Base-by-base conservation (phyloP, 2,329 filamentous ascomycete genomes). In the Aspergillus jensenii region DNA sequence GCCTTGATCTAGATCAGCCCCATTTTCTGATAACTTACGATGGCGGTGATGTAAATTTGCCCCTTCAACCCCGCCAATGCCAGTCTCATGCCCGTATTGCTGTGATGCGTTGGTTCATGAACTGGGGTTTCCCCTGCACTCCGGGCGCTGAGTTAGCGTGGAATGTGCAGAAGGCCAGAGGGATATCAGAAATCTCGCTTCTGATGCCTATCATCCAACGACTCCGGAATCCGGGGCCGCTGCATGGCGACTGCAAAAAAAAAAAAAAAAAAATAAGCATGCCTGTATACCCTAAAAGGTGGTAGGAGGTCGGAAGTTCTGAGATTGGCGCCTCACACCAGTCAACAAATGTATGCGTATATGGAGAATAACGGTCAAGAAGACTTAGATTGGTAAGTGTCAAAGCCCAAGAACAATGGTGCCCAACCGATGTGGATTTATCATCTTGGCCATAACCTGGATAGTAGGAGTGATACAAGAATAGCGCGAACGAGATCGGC, bases 381-480 rank as follows among this genome's bases (percentile, higher is more conserved):
- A 31, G 27, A 31, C 27, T 27, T 27, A 8, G 27, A 31, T 31
- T 31, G 27, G 27, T 9, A 31, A 31, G 27, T 31, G 27, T 31
- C 27, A 31, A 31, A 8, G 27, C 27, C 27, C 27, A 31, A 39
- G 14, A 17, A 35, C 23, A 37, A 54, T 54, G 58, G 54, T 44
- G 58, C 62, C 61, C 62, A 65, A 65, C 59, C 17, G 27, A 37
- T 15, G 51, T n/a, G 41, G 23, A 14, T 21, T 45, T 31, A 59
- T 59, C 56, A 62, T 54, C 60, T 52, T 53, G 40, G n/a, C 19
- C 47, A 37, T 14, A 6, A 15, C 17, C 8, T 6, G 23, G 23
- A 31, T 31, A 25, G 23, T 6, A 25, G 7, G 7, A 31, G 27
- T 9, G 9, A 8, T 11, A 48, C 46, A 51, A 15, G 11, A 23